phyloP scores from a whole-genome alignment of 176 grass and related monocot species.

The Saccharum officinarum region DNA sequence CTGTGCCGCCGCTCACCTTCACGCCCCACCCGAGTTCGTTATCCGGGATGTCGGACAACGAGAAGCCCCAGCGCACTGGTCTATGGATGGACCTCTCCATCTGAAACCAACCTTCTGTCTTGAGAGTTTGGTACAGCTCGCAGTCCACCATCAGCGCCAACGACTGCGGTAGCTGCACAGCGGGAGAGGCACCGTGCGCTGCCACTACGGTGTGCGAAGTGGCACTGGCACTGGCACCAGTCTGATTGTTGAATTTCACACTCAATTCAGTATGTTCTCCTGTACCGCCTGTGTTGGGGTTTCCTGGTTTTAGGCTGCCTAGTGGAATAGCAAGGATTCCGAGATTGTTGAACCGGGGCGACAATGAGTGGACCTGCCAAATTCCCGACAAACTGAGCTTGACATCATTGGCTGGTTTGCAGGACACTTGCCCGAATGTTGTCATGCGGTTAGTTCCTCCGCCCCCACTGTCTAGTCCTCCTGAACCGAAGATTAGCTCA shows the following conservation, averaged over 20 bases:
- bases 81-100: constrained; percentile 43
- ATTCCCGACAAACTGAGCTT: constrained; percentile 71
- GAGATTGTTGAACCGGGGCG: constrained; percentile 38
- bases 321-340: constrained; percentile 38
- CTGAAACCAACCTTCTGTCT: constrained; percentile 69
- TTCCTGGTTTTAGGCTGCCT: constrained; percentile 27
- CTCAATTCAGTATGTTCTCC: background rate
- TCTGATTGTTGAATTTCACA: background rate
- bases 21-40: constrained; percentile 72
- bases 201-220: background rate
- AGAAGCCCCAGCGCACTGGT: constrained; percentile 48
- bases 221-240: background rate
- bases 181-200: background rate
- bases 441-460: constrained; percentile 32
- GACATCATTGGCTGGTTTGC: constrained; percentile 38
- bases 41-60: constrained; percentile 60
- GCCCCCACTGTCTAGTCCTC: background rate
- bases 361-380: constrained; percentile 42
- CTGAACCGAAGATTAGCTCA: constrained; percentile 53
- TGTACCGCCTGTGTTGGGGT: too few relatives aligned
- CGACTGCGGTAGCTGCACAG: background rate
- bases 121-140: constrained; percentile 63
- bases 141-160: constrained; percentile 38
- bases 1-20: constrained; percentile 56
- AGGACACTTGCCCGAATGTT: constrained; percentile 58